Evolutionary conservation across 1,139 yeast species (phyloP), one percentile per base, ranked within the genome.

Genomic region (Sugiyamaella japonica): DNA sequence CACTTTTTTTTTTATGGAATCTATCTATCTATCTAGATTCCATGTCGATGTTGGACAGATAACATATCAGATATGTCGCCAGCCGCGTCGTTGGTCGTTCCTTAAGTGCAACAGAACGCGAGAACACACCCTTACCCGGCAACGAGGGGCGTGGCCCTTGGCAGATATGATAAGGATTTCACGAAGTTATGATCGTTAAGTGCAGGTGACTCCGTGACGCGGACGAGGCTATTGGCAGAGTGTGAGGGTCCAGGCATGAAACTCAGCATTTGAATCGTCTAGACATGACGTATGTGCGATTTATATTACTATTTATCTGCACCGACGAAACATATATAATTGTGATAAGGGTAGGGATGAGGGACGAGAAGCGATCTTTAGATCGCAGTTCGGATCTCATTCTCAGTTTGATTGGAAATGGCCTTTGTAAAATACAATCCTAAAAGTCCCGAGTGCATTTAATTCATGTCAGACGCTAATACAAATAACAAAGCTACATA

Each of bases 31-130:
- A 28, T 25, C 23, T 34, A 29, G 16, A 23, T 12, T 23, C 45
- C 28, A 13, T 39, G 3, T 34, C 38, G 38, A 34, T 34, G 15
- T 34, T 34, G 13, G 38, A 31, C 9, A 3, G 15, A n/a, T 34
- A n/a, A 7, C 38, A 34, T n/a, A 34, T 34, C 15, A n/a, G 15
- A 34, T 9, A 10, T 15, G 12, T 10, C 17, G 41, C 15, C 17
- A 13, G 25, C 25, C 25, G 25, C 25, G 25, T 20, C 25, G 6
- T 20, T 20, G 5, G 5, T 38, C 25, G 44, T 25, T 38, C 56
- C 52, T 52, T 53, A 53, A 53, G 56, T 53, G 56, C 56, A 53
- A 53, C 48, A 53, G 55, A 40, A 31, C 42, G 56, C 56, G 56
- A 42, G 45, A 32, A 15, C 12, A 16, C 10, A 13, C 39, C 51